Percentiles rank a stretch among this genome's conserved stretches.
These are phyloP conservation scores for Groenewaldozyma sp. DNA, from an alignment of 1,139 yeast species.

Conservation along the genomic window DNA sequence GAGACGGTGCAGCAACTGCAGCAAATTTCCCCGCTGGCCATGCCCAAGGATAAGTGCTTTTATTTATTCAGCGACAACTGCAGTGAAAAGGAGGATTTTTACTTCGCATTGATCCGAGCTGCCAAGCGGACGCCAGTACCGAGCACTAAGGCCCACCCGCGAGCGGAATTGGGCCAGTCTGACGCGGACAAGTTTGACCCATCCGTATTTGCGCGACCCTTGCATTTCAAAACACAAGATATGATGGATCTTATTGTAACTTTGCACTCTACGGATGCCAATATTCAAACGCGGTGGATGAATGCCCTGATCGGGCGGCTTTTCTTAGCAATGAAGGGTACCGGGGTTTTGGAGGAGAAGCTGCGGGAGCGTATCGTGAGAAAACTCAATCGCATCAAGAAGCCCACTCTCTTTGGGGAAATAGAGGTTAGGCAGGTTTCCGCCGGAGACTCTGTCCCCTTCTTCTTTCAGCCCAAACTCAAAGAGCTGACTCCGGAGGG, in stretches of 20 bases:
- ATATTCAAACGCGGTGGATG: conserved; percentile 78
- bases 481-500: conserved; percentile 76
- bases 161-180: conserved; percentile 33
- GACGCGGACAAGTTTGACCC: conserved; percentile 29
- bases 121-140: conserved; percentile 44
- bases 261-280: conserved; percentile 73
- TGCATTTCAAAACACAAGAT: conserved; percentile 62
- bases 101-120: conserved; percentile 71
- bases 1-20: not conserved
- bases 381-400: conserved; percentile 68
- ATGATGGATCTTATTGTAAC: conserved; percentile 67
- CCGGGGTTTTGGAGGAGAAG: conserved; percentile 51
- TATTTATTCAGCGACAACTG: conserved; percentile 71
- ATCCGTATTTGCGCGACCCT: conserved; percentile 54
- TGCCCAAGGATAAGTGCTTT: conserved; percentile 48
- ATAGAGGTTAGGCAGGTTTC: conserved; percentile 63
- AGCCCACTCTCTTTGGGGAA: conserved; percentile 81
- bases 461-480: conserved; percentile 63
- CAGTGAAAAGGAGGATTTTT: conserved; percentile 85
- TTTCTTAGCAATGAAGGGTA: conserved; percentile 65
- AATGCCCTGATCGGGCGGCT: conserved; percentile 79
- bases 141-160: conserved; percentile 11
- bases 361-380: conserved; percentile 53
- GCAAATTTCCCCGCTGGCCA: conserved; percentile 8
- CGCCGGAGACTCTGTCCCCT: conserved; percentile 76